Percentiles rank a stretch among this genome's conserved stretches.
Conservation (phyloP, 140 eudicot genomes). For the Anethum foeniculum region DNA sequence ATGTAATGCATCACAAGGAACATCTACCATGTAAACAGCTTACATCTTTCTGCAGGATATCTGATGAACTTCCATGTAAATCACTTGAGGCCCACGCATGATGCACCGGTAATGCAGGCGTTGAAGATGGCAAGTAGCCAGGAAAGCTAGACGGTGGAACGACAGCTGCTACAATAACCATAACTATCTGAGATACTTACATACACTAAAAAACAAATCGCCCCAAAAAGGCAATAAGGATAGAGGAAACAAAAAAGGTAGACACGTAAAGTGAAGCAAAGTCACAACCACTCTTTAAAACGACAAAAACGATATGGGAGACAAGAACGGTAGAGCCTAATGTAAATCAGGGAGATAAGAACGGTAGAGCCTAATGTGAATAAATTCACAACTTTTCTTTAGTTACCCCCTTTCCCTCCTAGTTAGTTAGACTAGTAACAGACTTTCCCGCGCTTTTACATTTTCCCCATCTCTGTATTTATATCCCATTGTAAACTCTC, state of each 20-base stretch:
- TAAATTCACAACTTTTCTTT: not conserved
- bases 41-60: slow-evolving; percentile 51
- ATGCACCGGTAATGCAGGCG: slow-evolving; percentile 34
- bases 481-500: too few relatives aligned
- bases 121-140: slow-evolving; percentile 44
- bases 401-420: not conserved
- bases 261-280: too few relatives aligned
- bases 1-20: not conserved
- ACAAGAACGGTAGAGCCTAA: not conserved
- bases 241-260: not conserved
- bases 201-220: not conserved
- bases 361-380: not conserved
- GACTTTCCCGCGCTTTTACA: too few relatives aligned
- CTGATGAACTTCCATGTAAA: slow-evolving; percentile 30
- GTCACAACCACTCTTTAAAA: too few relatives aligned
- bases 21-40: slow-evolving; percentile 22
- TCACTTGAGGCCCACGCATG: slow-evolving; percentile 33
- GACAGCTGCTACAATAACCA: slow-evolving; percentile 26
- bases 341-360: not conserved
- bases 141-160: slow-evolving; percentile 29
- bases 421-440: too few relatives aligned
- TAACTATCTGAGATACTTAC: not conserved
- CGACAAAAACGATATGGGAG: too few relatives aligned
- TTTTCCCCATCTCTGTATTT: too few relatives aligned
- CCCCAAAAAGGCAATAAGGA: not conserved